Evolutionary conservation across 345 rosid genomes (phyloP).

Genomic region (Erucastrum elatum): DNA sequence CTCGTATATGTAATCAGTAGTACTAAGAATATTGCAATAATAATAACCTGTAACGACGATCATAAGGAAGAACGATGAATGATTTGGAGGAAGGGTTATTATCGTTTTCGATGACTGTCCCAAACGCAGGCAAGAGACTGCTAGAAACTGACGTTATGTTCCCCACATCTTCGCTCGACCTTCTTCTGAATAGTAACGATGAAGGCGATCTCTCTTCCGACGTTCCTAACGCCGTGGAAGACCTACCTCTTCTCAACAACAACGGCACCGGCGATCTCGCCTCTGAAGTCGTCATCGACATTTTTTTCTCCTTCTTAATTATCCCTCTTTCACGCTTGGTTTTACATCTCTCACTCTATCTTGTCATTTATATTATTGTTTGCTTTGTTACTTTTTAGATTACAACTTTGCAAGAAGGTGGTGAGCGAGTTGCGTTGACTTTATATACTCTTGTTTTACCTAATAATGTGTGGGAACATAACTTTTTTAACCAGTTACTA

Average conservation of each 20-base stretch:
- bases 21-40: not conserved
- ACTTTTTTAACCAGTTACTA: not conserved
- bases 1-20: not conserved
- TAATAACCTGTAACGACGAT: conserved; percentile 87
- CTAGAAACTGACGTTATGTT: conserved; percentile 76
- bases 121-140: conserved; percentile 87
- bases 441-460: not conserved
- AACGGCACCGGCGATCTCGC: conserved; percentile 51
- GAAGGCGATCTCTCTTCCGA: conserved; percentile 45
- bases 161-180: conserved; percentile 57
- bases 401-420: not conserved
- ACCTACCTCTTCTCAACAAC: conserved; percentile 49
- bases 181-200: conserved; percentile 55
- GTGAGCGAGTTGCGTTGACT: conserved; percentile 22
- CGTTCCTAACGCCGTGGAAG: conserved; percentile 21
- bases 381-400: not conserved
- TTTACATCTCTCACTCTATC: not conserved
- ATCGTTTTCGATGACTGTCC: conserved; percentile 60
- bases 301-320: conserved; percentile 24
- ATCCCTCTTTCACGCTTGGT: conserved; percentile 6
- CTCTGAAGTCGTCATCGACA: conserved; percentile 40
- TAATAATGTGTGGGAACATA: not conserved
- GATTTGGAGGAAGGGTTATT: conserved; percentile 46
- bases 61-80: conserved; percentile 70
- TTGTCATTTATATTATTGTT: conserved; percentile 11